Conservation (phyloP, 73 alveolate genomes). For the Paramecium sexaurelia region DNA sequence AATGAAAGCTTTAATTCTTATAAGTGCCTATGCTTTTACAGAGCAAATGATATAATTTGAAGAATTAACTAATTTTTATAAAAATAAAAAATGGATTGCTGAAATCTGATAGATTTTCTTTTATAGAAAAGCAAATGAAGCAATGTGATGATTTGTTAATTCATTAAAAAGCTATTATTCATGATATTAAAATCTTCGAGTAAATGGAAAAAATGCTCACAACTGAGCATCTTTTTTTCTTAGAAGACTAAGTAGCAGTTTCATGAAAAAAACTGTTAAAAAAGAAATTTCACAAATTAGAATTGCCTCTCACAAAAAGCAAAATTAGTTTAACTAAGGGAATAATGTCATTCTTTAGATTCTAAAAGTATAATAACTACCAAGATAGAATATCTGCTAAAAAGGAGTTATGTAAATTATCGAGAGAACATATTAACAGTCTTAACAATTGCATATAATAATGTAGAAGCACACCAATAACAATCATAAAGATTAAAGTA, state of each 20-base stretch:
- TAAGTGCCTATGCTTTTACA: constrained; percentile 18
- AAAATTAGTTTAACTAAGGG: not conserved
- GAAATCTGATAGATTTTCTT: not conserved
- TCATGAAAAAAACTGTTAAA: not conserved
- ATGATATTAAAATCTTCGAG: constrained; percentile 17
- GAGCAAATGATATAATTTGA: constrained; percentile 46
- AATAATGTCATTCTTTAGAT: constrained; percentile 34
- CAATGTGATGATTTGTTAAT: constrained; percentile 3
- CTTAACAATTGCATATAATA: constrained; percentile 19
- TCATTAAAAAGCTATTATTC: not conserved
- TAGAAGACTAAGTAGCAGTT: not conserved
- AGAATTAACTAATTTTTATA: not conserved
- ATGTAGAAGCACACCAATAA: constrained; percentile 21
- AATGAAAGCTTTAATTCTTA: not conserved
- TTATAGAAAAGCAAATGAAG: not conserved
- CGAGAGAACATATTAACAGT: constrained; percentile 19
- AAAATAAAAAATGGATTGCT: constrained; percentile 22
- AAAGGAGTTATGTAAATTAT: constrained; percentile 29
- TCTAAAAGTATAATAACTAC: not conserved
- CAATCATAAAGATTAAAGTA: constrained; percentile 47
- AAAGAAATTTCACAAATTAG: not conserved
- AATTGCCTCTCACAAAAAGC: constrained; percentile 3
- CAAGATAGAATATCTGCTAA: not conserved
- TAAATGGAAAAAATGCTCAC: not conserved
- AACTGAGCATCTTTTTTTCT: not conserved